These are phyloP conservation scores for Sechiopsis laciniata DNA, from an alignment of 306 rosid genomes.

Conservation along the genomic window DNA sequence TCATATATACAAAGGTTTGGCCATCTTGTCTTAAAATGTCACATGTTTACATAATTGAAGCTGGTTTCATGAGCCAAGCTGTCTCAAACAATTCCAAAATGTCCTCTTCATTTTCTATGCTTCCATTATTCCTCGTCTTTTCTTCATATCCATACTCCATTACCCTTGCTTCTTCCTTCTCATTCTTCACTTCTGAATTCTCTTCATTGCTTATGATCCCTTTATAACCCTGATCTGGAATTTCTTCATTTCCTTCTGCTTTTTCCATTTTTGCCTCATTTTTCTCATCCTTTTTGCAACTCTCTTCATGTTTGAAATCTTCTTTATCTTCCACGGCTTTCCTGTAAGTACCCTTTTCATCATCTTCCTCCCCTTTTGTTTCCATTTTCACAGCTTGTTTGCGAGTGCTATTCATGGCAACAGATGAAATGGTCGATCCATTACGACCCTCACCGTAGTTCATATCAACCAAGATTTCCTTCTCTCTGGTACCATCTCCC, in stretches of 20 bases:
- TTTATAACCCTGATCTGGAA: too few relatives aligned
- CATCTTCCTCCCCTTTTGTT: constrained; percentile 25
- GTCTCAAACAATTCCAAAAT: constrained; percentile 59
- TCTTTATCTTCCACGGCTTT: background rate
- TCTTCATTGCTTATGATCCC: too few relatives aligned
- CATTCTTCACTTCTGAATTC: background rate
- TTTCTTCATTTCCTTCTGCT: background rate
- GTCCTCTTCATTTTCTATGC: constrained; percentile 18
- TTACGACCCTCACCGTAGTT: constrained; percentile 20
- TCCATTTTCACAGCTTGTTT: constrained; percentile 40
- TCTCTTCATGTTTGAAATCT: background rate
- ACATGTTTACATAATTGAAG: background rate
- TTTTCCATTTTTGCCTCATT: background rate
- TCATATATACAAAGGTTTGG: background rate
- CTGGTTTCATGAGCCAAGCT: constrained; percentile 50
- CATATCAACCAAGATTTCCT: constrained; percentile 45
- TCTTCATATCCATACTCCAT: background rate
- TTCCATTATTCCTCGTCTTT: background rate
- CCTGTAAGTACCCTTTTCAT: constrained; percentile 13
- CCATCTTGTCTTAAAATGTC: too few relatives aligned
- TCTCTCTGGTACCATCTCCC: constrained; percentile 29
- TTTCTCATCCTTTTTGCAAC: background rate
- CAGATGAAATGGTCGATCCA: constrained; percentile 26
- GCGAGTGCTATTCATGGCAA: constrained; percentile 30
- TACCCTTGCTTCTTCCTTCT: background rate